A percentile compares a stretch with the other conserved stretches of the same genome.
phyloP scores from a whole-genome alignment of 2,329 filamentous ascomycete species.

The Fusarium hostae region DNA sequence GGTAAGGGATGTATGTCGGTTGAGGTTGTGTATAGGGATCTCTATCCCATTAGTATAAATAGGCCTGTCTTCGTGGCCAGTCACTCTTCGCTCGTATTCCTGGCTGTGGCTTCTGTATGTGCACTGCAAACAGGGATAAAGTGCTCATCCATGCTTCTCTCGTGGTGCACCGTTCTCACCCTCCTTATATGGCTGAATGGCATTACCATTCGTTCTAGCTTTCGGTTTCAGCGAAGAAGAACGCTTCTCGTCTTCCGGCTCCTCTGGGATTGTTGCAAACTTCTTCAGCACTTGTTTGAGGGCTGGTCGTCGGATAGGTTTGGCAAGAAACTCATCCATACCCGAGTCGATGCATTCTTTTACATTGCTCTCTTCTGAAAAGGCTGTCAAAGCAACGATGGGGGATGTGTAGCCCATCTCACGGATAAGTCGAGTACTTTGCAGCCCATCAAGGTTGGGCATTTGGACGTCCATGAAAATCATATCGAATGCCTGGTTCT shows the following conservation, averaged over 20 bases:
- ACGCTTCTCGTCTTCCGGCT: slow-evolving; percentile 52
- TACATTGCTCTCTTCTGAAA: slow-evolving; percentile 89
- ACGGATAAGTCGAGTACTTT: slow-evolving; percentile 86
- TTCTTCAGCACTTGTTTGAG: slow-evolving; percentile 88
- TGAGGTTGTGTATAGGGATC: not conserved
- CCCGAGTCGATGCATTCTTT: slow-evolving; percentile 88
- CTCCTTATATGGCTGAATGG: slow-evolving; percentile 19
- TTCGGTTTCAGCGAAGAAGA: slow-evolving; percentile 29
- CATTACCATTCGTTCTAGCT: slow-evolving; percentile 33
- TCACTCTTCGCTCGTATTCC: slow-evolving; percentile 8
- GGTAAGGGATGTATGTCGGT: slow-evolving; percentile 6
- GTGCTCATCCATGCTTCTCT: slow-evolving; percentile 34
- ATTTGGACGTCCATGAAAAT: slow-evolving; percentile 98
- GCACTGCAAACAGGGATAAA: not conserved
- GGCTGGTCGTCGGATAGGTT: slow-evolving; percentile 82
- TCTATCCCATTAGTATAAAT: not conserved
- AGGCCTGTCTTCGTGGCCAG: not conserved
- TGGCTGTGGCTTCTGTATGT: not conserved
- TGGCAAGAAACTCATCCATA: slow-evolving; percentile 89
- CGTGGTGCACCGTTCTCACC: slow-evolving; percentile 25
- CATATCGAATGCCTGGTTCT: slow-evolving; percentile 78
- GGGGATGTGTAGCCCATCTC: slow-evolving; percentile 87
- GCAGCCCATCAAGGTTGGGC: slow-evolving; percentile 90
- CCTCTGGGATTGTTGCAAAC: slow-evolving; percentile 83
- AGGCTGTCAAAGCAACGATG: slow-evolving; percentile 91